Base-by-base conservation (phyloP, 768 basidiomycete genomes). In the Rhizopogon vesiculosus region DNA sequence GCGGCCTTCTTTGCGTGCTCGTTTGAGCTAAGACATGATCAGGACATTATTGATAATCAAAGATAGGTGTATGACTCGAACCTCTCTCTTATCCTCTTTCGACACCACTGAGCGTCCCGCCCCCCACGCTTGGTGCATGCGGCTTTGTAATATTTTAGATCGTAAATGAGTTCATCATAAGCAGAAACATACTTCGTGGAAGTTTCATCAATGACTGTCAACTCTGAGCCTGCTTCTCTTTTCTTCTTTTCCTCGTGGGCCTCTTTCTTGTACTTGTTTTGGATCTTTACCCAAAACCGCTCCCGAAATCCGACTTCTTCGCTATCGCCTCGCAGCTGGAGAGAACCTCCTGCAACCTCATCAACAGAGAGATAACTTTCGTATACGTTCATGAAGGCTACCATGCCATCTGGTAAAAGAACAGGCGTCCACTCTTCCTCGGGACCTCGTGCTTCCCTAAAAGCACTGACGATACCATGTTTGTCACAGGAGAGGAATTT, bases 401-500 rank as follows among this genome's bases (percentile, higher is more conserved):
- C 83, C 87, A 93, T 91, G 42, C 90, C 91, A 56, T 89, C 90
- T 9, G 89, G 83, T 22, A 91, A 70, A 54, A 93, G 74, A 25
- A 92, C 81, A 15, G 93, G 88, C 3, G 88, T 89, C 91, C 93
- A 97, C 70, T 95, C 93, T 69, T 97, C 93, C 69, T 96, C 91
- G 4, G 91, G 89, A 1, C 93, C 94, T 33, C 93, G 81, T 28
- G 93, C 93, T 64, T 97, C 93, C 45, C 90, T 78, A 66, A 91
- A 87, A 43, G 89, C 86, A 59, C 86, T 83, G 13, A 96, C 87
- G 18, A 93, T 75, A 7, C 93, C 93, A 63, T 91, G 85, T 58
- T 85, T 79, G 73, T 95, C 91, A 71, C 88, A 91, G 7, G 90
- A 92, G 45, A 97, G 73, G 68, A 94, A 97, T 71, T 93, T 93